A percentile compares a stretch with the other conserved stretches of the same genome.
Evolutionary conservation across 1,284 basidiomycete genomes (phyloP).

Genomic region (Moesziomyces antarcticus): DNA sequence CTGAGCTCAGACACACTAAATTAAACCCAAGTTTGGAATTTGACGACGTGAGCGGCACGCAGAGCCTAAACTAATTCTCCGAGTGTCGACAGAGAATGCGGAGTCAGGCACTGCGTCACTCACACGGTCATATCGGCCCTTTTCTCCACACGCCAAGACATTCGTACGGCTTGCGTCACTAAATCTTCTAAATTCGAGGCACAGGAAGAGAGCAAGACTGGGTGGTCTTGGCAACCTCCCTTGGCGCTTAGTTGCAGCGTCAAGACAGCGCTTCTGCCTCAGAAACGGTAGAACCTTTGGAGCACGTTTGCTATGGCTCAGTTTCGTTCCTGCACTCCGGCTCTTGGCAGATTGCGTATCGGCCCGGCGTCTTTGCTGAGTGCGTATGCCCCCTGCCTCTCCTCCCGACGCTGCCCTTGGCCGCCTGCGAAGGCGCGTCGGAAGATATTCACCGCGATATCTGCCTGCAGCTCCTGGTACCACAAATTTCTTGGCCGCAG

Average conservation of each 20-base stretch:
- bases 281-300: background rate
- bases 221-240: conserved; percentile 12
- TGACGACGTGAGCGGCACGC: background rate
- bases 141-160: conserved; percentile 36
- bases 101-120: conserved; percentile 7
- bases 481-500: conserved; percentile 4
- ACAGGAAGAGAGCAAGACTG: conserved; percentile 33
- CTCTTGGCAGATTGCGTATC: background rate
- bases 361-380: too few species aligned
- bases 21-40: background rate
- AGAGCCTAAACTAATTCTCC: conserved; percentile 30
- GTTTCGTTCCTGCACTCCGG: background rate
- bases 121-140: background rate
- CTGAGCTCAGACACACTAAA: background rate
- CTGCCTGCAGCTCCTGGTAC: background rate
- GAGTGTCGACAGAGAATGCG: conserved; percentile 1
- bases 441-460: background rate
- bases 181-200: background rate
- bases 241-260: conserved; percentile 17
- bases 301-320: background rate
- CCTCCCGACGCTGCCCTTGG: too few species aligned
- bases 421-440: too few species aligned
- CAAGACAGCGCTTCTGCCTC: background rate
- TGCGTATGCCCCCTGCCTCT: too few species aligned
- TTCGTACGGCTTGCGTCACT: conserved; percentile 12